Evolutionary conservation across 164 flowering plant genomes (phyloP).

Genomic region (Stephania yunnanensis): DNA sequence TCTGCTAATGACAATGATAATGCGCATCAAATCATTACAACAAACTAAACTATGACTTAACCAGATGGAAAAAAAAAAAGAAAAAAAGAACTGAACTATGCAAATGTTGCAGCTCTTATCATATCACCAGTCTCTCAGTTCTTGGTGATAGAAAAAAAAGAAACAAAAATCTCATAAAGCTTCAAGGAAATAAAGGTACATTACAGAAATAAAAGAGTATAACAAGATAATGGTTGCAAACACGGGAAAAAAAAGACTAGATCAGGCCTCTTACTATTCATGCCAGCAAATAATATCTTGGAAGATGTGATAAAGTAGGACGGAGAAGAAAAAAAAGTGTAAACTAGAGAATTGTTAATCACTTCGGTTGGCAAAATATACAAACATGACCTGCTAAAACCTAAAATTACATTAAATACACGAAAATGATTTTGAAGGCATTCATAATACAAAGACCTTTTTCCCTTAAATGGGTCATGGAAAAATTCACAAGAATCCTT

Average conservation of each 20-base stretch:
- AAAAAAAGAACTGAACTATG: no score
- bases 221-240: no score
- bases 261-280: no score
- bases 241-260: no score
- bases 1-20: neutral
- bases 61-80: no score
- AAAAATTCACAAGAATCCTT: conserved; percentile 83
- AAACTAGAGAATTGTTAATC: neutral
- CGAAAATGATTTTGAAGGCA: neutral
- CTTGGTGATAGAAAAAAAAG: neutral
- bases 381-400: neutral
- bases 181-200: neutral
- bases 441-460: conserved; percentile 39
- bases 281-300: neutral
- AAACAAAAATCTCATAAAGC: neutral
- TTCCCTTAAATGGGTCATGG: conserved; percentile 89
- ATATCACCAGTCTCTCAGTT: no score
- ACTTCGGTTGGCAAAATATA: neutral
- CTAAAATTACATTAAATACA: neutral
- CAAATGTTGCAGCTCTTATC: no score
- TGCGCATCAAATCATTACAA: neutral
- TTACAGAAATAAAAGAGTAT: no score
- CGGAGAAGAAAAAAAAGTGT: neutral
- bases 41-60: neutral
- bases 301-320: neutral